Conservation (phyloP, 176 grass and related monocot species). For the Phoenix dactylifera region DNA sequence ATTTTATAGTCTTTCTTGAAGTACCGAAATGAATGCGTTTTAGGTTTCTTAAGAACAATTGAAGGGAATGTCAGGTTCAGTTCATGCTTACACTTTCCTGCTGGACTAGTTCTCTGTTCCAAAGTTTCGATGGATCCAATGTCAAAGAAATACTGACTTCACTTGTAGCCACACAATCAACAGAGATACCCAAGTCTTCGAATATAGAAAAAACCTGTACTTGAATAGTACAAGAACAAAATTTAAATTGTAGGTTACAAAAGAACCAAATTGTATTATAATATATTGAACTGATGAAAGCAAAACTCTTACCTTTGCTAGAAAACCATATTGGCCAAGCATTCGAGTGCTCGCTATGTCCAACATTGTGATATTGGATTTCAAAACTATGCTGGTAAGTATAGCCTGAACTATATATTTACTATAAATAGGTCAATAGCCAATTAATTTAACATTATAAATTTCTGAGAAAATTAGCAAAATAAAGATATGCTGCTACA, state of each 20-base stretch:
- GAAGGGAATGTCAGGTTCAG: neutral
- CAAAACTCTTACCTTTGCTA: conserved; percentile 55
- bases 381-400: conserved; percentile 89
- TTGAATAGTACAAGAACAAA: conserved; percentile 18
- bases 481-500: conserved; percentile 5
- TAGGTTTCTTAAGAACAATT: too few species aligned
- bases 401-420: conserved; percentile 38
- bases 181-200: conserved; percentile 87
- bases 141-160: conserved; percentile 95
- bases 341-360: conserved; percentile 92
- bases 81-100: conserved; percentile 44
- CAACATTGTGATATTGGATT: conserved; percentile 95
- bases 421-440: too few species aligned
- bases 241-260: neutral
- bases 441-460: too few species aligned
- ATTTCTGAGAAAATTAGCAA: conserved; percentile 1
- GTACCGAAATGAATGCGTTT: too few species aligned
- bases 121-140: conserved; percentile 82
- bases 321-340: conserved; percentile 95
- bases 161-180: conserved; percentile 90
- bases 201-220: conserved; percentile 83
- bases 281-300: too few species aligned
- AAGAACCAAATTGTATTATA: too few species aligned
- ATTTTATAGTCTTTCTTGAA: too few species aligned
- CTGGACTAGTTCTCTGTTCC: conserved; percentile 70